phyloP scores from a whole-genome alignment of 164 flowering plant species.

The Annona squamosa region DNA sequence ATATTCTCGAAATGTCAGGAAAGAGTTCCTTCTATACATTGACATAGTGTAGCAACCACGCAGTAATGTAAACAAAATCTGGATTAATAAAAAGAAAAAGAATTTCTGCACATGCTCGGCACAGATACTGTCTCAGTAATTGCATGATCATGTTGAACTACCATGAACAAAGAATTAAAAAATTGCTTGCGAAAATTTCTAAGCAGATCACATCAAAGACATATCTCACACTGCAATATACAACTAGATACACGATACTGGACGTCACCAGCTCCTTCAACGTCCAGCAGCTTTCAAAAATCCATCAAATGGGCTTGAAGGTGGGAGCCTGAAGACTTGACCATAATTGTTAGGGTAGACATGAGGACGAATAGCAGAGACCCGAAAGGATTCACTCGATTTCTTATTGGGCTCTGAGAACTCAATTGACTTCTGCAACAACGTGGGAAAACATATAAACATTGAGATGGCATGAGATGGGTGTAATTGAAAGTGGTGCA shows the following conservation, averaged over 20 bases:
- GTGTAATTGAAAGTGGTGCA: neutral
- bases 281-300: conserved; percentile 95
- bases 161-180: conserved; percentile 16
- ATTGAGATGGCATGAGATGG: neutral
- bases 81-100: too few relatives aligned
- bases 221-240: neutral
- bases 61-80: too few relatives aligned
- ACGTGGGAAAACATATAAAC: neutral
- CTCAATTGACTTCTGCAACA: conserved; percentile 19
- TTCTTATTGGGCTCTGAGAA: conserved; percentile 16
- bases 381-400: conserved; percentile 15
- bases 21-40: too few relatives aligned
- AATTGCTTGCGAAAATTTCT: neutral
- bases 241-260: neutral
- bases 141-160: neutral
- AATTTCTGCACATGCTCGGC: too few relatives aligned
- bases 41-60: too few relatives aligned
- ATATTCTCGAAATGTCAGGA: too few relatives aligned
- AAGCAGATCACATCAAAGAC: neutral
- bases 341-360: conserved; percentile 34
- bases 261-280: conserved; percentile 14
- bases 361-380: conserved; percentile 19
- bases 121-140: neutral
- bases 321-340: conserved; percentile 66
- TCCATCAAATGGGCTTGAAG: conserved; percentile 89